Percentiles rank a stretch among this genome's conserved stretches.
Evolutionary conservation across 2,329 filamentous ascomycete species (phyloP).

Genomic region (Clarireedia sp.): DNA sequence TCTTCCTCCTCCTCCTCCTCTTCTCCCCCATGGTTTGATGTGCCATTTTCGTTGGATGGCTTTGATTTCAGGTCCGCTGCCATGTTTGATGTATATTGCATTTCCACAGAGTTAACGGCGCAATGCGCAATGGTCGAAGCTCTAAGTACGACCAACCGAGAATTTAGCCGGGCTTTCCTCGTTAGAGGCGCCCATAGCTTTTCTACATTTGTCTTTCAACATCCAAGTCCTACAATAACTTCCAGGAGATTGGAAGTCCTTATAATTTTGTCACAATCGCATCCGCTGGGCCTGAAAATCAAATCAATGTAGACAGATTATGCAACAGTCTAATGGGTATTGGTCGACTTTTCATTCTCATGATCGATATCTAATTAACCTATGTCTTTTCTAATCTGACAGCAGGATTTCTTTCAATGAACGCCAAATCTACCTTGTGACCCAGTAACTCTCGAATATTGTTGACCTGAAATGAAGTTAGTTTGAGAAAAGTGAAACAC

Average conservation of each 20-base stretch:
- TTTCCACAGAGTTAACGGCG: no score
- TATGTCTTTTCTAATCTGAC: constrained; percentile 55
- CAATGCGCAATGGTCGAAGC: no score
- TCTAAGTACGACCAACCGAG: neutral
- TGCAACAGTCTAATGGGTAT: neutral
- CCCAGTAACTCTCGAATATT: constrained; percentile 48
- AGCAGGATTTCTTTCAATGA: constrained; percentile 85
- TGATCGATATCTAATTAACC: neutral
- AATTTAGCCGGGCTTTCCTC: neutral
- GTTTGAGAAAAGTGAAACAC: no score
- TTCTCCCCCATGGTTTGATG: neutral
- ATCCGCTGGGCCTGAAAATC: neutral
- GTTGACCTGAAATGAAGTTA: constrained; percentile 45
- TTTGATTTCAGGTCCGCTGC: neutral
- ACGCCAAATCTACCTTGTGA: constrained; percentile 90
- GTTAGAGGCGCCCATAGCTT: no score
- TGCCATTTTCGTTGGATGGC: neutral
- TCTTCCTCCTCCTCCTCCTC: constrained; percentile 73
- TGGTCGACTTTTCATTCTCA: neutral
- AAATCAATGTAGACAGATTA: no score
- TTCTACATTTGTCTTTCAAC: no score
- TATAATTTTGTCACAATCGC: neutral
- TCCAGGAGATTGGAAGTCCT: no score
- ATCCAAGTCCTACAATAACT: no score
- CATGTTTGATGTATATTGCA: no score